phyloP scores from a whole-genome alignment of 2,329 filamentous ascomycete genomes.

The Fusarium sp. region DNA sequence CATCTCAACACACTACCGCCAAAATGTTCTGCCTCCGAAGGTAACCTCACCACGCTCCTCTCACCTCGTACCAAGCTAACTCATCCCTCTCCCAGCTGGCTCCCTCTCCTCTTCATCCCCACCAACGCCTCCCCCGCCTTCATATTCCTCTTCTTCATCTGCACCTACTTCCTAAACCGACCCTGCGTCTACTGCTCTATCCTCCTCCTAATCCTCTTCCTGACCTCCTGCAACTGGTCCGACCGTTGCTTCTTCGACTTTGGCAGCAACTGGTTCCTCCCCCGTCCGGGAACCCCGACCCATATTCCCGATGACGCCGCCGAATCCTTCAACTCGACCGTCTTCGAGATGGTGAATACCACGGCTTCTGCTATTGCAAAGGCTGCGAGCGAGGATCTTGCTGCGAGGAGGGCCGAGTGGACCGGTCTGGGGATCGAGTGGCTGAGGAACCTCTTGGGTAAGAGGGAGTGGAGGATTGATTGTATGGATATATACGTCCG shows the following conservation, averaged over 20 bases:
- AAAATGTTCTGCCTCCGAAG: constrained; percentile 72
- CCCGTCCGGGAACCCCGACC: constrained; percentile 62
- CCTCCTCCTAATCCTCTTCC: constrained; percentile 92
- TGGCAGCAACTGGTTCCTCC: constrained; percentile 90
- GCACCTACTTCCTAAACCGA: constrained; percentile 95
- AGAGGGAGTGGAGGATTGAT: constrained; percentile 88
- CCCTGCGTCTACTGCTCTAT: constrained; percentile 98
- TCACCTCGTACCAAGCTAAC: constrained; percentile 12
- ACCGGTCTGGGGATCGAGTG: constrained; percentile 86
- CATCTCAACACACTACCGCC: constrained; percentile 18
- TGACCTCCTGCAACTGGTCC: constrained; percentile 90
- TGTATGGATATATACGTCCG: constrained; percentile 90
- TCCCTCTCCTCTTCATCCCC: constrained; percentile 88
- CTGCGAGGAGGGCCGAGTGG: constrained; percentile 70
- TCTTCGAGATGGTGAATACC: constrained; percentile 71
- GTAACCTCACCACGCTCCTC: constrained; percentile 48
- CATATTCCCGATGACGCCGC: constrained; percentile 40
- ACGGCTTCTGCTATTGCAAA: constrained; percentile 76
- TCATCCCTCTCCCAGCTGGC: constrained; percentile 70
- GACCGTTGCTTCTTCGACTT: constrained; percentile 95
- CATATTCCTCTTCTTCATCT: constrained; percentile 88
- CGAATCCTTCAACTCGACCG: constrained; percentile 57
- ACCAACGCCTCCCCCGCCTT: constrained; percentile 87
- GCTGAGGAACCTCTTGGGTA: constrained; percentile 83
- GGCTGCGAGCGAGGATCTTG: constrained; percentile 72